Evolutionary conservation across 805 yeast species (phyloP), one percentile per base, ranked within the genome.

Genomic region (Candida sithepensis): DNA sequence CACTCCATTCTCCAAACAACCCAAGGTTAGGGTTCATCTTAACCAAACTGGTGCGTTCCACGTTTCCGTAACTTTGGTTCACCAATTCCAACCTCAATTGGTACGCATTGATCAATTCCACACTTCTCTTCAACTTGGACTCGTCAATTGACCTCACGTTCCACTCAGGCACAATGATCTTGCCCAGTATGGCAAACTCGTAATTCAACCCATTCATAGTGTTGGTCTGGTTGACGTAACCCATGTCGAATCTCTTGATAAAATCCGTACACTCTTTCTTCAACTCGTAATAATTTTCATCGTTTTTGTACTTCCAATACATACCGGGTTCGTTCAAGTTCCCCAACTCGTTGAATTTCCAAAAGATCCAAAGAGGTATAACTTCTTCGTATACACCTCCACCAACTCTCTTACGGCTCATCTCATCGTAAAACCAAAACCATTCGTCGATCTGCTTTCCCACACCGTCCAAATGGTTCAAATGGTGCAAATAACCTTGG

Each of bases 351-450:
- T 82, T 78, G 66, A 85, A 90, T 45, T 77, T 65, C 18, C 75
- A 71, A 73, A 79, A 85, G 52, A 82, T 79, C 46, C 82, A 85
- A 58, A 85, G 59, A 0, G 83, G 78, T 0, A 82, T 78, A 19
- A 77, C 68, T 0, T 83, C 67, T 4, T 76, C 70, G 57, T 88
- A 90, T 20, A 45, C 45, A 4, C 46, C 41, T 10, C 61, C 80
- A 2, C 73, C 72, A 49, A 72, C 72, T 48, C 71, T 71, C 44
- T 74, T 76, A 1, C 71, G 68, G 39, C 67, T 67, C 61, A 84
- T 64, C n/a, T 67, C 42, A 61, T 91, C 97, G 52, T 82, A 78
- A 60, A 85, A 87, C 54, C 67, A 76, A 24, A 87, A 60, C 96
- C 96, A 91, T 52, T 88, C 94, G 38, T 86, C 77, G 8, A 89